These are phyloP conservation scores for Striga hermonthica DNA, from an alignment of 305 asterid genomes.

Conservation along the genomic window DNA sequence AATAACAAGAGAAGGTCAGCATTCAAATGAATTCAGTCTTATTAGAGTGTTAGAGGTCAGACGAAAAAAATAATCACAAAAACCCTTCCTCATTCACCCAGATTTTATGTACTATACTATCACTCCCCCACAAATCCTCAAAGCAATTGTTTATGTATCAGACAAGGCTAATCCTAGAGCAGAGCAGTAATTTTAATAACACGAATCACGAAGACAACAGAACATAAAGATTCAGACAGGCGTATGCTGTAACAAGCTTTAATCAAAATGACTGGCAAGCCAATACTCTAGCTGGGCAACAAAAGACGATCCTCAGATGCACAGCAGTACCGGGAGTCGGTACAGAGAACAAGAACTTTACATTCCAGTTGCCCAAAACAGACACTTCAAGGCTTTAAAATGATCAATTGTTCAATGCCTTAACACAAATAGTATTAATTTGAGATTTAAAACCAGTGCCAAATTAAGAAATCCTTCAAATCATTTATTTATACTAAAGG, in stretches of 20 bases:
- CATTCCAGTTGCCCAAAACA: constrained; percentile 9
- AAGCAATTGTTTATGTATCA: constrained; percentile 44
- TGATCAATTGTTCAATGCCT: constrained; percentile 16
- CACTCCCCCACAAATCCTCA: constrained; percentile 52
- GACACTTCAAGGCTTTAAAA: constrained; percentile 8
- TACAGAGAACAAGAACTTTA: constrained; percentile 9
- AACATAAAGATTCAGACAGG: constrained; percentile 11
- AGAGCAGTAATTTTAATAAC: constrained; percentile 38
- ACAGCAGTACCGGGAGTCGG: neutral
- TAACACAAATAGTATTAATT: constrained; percentile 19
- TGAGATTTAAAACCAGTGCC: constrained; percentile 18
- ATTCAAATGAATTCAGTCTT: constrained; percentile 35
- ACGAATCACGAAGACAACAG: constrained; percentile 10
- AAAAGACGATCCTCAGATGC: neutral
- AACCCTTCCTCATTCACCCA: constrained; percentile 50
- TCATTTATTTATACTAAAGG: constrained; percentile 27
- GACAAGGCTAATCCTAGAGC: constrained; percentile 46
- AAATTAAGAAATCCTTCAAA: constrained; percentile 17
- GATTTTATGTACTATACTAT: constrained; percentile 46
- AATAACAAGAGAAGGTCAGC: constrained; percentile 26
- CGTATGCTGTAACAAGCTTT: neutral
- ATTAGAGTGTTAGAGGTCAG: constrained; percentile 28
- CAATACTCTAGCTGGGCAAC: constrained; percentile 15
- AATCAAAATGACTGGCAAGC: constrained; percentile 13
- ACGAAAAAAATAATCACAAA: constrained; percentile 45